Conservation (phyloP, 164 flowering plant genomes). For the Chimonanthus salicifolius region DNA sequence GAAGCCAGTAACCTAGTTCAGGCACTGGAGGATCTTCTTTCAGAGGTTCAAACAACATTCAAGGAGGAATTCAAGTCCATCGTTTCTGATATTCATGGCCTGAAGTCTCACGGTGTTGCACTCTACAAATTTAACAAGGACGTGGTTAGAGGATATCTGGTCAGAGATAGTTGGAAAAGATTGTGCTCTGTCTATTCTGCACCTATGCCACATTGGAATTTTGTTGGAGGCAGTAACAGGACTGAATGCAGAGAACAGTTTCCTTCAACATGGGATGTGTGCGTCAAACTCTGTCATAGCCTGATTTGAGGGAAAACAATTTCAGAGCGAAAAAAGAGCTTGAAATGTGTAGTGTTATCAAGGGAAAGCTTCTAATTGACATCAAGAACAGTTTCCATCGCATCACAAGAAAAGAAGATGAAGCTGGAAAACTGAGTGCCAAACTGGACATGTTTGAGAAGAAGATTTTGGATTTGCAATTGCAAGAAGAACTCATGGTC, state of each 20-base stretch:
- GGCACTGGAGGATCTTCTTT: slow-evolving; percentile 45
- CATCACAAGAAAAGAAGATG: slow-evolving; percentile 62
- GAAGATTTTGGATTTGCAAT: slow-evolving; percentile 59
- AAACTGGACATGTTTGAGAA: slow-evolving; percentile 60
- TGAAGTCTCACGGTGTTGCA: slow-evolving; percentile 46
- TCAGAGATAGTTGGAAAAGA: slow-evolving; percentile 82
- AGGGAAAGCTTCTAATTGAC: slow-evolving; percentile 75
- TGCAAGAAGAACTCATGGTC: slow-evolving; percentile 78
- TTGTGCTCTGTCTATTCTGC: slow-evolving; percentile 75
- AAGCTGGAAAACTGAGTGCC: slow-evolving; percentile 44
- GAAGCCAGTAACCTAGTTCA: slow-evolving; percentile 32
- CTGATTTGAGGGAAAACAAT: slow-evolving; percentile 64
- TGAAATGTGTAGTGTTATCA: slow-evolving; percentile 56
- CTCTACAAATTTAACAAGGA: slow-evolving; percentile 35
- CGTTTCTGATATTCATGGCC: slow-evolving; percentile 32
- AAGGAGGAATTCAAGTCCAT: slow-evolving; percentile 36
- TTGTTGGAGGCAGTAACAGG: slow-evolving; percentile 74
- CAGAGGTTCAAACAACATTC: slow-evolving; percentile 28
- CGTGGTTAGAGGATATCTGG: slow-evolving; percentile 81
- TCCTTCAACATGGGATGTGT: slow-evolving; percentile 69
- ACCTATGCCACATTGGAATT: slow-evolving; percentile 86
- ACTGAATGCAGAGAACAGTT: slow-evolving; percentile 79
- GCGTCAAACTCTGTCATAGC: slow-evolving; percentile 59
- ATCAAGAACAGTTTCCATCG: slow-evolving; percentile 67
- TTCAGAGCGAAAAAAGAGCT: slow-evolving; percentile 58